Evolutionary conservation across 768 basidiomycete genomes (phyloP).

Genomic region (Lentinus tigrinus): DNA sequence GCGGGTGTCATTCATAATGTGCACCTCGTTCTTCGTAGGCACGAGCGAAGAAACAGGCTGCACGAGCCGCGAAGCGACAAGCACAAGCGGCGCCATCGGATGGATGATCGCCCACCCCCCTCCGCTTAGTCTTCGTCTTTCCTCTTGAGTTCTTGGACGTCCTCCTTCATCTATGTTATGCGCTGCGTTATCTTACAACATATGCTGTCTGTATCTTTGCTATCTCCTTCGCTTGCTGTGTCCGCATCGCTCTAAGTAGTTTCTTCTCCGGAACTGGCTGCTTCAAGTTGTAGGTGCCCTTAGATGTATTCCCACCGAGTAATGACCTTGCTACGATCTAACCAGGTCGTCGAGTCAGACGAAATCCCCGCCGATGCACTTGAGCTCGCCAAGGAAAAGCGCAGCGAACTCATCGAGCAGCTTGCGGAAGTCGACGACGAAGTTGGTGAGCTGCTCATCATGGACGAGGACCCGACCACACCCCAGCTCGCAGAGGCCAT

Average conservation of each 20-base stretch:
- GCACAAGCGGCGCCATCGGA: slow-evolving; percentile 8
- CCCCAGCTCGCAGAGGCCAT: slow-evolving; percentile 80
- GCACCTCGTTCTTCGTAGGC: slow-evolving; percentile 19
- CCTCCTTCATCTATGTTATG: background rate
- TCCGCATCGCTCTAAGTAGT: slow-evolving; percentile 14
- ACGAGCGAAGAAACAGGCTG: slow-evolving; percentile 29
- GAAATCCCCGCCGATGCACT: slow-evolving; percentile 81
- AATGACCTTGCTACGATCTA: slow-evolving; percentile 19
- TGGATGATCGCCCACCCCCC: slow-evolving; percentile 14
- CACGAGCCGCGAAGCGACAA: slow-evolving; percentile 21
- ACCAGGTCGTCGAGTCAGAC: slow-evolving; percentile 74
- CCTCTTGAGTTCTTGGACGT: background rate
- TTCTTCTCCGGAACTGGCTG: slow-evolving; percentile 1
- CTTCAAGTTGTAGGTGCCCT: too few relatives aligned
- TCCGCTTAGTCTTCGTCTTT: too few relatives aligned
- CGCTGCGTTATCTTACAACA: background rate
- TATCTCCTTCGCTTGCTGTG: slow-evolving; percentile 17
- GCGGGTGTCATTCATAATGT: too few relatives aligned
- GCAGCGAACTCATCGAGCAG: slow-evolving; percentile 88
- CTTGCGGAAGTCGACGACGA: slow-evolving; percentile 96
- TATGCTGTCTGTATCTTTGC: slow-evolving; percentile 19
- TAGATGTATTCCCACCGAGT: slow-evolving; percentile 5
- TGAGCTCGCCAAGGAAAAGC: slow-evolving; percentile 78
- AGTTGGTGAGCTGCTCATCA: slow-evolving; percentile 86
- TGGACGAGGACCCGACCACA: slow-evolving; percentile 74